Evolutionary conservation across 2,329 filamentous ascomycete genomes (phyloP).

Genomic region (Neofusicoccum sp.): DNA sequence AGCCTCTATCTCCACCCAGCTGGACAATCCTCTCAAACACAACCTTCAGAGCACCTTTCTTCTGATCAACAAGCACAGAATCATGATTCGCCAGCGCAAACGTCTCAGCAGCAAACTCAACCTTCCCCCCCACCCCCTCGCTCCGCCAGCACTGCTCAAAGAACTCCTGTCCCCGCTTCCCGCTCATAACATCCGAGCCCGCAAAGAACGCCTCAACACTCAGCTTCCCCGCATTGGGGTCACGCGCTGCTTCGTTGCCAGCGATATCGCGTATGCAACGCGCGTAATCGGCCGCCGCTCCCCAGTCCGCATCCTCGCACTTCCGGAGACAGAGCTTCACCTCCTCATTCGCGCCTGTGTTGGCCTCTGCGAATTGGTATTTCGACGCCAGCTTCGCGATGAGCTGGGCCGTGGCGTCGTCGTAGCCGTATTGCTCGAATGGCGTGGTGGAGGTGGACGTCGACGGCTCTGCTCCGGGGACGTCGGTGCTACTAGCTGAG

Average conservation of each 20-base stretch:
- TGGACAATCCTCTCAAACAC: constrained; percentile 23
- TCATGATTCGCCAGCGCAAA: constrained; percentile 44
- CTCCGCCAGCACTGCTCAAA: constrained; percentile 43
- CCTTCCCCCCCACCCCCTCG: constrained; percentile 25
- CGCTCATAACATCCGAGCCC: constrained; percentile 44
- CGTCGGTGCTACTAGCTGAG: constrained; percentile 3
- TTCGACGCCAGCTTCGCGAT: constrained; percentile 24
- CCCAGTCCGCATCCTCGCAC: constrained; percentile 31
- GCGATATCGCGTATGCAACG: constrained; percentile 23
- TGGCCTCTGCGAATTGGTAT: constrained; percentile 31
- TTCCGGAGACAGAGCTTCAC: constrained; percentile 39
- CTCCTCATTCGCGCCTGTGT: constrained; percentile 39
- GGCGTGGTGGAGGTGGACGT: constrained; percentile 19
- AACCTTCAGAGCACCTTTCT: constrained; percentile 24
- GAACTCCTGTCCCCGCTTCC: constrained; percentile 42
- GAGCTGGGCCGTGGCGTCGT: constrained; percentile 23
- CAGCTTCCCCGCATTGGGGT: constrained; percentile 21
- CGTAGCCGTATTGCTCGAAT: constrained; percentile 26
- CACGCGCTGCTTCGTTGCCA: constrained; percentile 10
- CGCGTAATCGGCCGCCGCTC: constrained; percentile 36
- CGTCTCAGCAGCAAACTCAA: constrained; percentile 35
- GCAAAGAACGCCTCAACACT: constrained; percentile 37
- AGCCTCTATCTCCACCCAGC: not conserved
- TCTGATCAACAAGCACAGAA: constrained; percentile 24
- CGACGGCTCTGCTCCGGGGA: constrained; percentile 9